Percentiles rank a stretch among this genome's conserved stretches.
phyloP scores from a whole-genome alignment of 768 basidiomycete genomes.

The Strobilomyces echinocephalus region DNA sequence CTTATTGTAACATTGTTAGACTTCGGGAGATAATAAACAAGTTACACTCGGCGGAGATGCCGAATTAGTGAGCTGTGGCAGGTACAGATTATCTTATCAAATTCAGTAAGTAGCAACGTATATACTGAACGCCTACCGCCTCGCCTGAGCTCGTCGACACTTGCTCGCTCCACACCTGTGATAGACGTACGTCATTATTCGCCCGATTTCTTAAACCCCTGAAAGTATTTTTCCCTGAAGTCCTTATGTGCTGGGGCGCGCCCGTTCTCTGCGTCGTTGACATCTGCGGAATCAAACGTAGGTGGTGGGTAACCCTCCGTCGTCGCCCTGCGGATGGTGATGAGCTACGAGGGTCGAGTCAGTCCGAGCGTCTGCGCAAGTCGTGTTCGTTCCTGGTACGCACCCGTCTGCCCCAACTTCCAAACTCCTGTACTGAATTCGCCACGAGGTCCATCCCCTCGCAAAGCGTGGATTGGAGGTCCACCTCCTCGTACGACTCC shows the following conservation, averaged over 20 bases:
- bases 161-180: too few relatives aligned
- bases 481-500: constrained; percentile 86
- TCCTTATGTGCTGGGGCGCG: constrained; percentile 82
- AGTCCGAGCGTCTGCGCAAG: background rate
- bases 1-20: too few relatives aligned
- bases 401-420: constrained; percentile 90
- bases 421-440: constrained; percentile 90
- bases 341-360: constrained; percentile 52
- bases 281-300: constrained; percentile 39
- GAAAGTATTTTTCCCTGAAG: constrained; percentile 86
- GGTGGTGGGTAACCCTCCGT: constrained; percentile 45
- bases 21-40: too few relatives aligned
- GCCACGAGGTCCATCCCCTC: constrained; percentile 85
- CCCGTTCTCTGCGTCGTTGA: constrained; percentile 7
- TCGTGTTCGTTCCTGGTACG: constrained; percentile 25
- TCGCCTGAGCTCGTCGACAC: too few relatives aligned
- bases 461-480: constrained; percentile 72
- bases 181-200: constrained; percentile 1
- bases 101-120: too few relatives aligned
- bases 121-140: too few relatives aligned
- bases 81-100: too few relatives aligned
- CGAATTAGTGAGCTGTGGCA: too few relatives aligned
- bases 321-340: constrained; percentile 79
- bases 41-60: too few relatives aligned
- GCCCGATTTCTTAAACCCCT: constrained; percentile 59